These are phyloP conservation scores for Kalanchoe fedtschenkoi DNA, from an alignment of 164 flowering plant species.

Conservation along the genomic window DNA sequence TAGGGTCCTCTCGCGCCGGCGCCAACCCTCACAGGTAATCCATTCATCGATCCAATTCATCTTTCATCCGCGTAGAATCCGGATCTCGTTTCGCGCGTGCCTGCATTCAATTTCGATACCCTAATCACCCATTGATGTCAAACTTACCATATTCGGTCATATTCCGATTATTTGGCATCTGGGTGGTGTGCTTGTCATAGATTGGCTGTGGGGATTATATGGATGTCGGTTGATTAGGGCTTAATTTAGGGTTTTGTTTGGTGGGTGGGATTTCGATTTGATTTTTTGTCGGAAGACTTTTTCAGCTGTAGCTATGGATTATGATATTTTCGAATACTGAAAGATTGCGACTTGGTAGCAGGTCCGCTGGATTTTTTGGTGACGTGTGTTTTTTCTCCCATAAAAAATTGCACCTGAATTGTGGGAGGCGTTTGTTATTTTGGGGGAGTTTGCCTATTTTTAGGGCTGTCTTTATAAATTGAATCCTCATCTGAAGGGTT, in stretches of 20 bases:
- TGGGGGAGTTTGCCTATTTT: constrained; percentile 1
- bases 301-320: not conserved
- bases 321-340: not conserved
- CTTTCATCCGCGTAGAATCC: not conserved
- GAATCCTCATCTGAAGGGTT: not conserved
- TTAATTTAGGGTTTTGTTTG: not conserved
- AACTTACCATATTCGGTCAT: not conserved
- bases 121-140: not conserved
- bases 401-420: not conserved
- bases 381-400: not conserved
- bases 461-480: not conserved
- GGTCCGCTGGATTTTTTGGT: not conserved
- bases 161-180: not conserved
- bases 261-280: not conserved
- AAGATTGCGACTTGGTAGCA: not conserved
- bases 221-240: not conserved
- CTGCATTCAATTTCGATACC: not conserved
- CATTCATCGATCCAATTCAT: not conserved
- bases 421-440: not conserved
- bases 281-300: not conserved
- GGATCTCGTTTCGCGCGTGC: not conserved
- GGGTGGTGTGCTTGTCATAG: not conserved
- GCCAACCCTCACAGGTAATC: constrained; percentile 4
- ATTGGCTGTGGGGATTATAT: not conserved
- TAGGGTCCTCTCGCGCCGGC: constrained; percentile 3